Percentiles rank a stretch among this genome's conserved stretches.
These are phyloP conservation scores for Fomitopsis serialis DNA, from an alignment of 768 basidiomycete genomes.

Conservation along the genomic window DNA sequence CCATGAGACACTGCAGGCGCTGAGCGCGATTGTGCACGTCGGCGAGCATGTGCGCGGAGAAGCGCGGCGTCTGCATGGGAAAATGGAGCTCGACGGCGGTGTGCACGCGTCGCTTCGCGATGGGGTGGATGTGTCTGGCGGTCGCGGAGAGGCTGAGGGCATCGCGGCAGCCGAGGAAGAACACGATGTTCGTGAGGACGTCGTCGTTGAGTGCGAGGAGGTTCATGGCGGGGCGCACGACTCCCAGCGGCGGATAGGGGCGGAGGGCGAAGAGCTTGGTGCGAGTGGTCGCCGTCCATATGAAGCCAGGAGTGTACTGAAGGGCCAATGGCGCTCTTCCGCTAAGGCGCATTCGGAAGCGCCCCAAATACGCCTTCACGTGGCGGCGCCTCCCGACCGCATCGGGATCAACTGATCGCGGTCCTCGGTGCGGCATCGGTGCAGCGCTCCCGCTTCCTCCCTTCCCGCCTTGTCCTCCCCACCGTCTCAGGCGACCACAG, in stretches of 20 bases:
- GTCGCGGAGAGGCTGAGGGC: not conserved
- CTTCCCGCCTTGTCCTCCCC: too few species aligned
- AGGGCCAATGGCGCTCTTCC: not conserved
- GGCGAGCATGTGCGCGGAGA: not conserved
- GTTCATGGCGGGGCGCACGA: not conserved
- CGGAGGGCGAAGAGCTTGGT: not conserved
- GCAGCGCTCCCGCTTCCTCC: too few species aligned
- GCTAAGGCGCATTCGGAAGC: not conserved
- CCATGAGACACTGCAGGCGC: not conserved
- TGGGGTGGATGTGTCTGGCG: not conserved
- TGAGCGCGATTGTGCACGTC: not conserved
- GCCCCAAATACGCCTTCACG: not conserved
- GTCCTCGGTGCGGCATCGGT: not conserved
- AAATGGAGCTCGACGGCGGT: not conserved
- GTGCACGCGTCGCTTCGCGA: not conserved
- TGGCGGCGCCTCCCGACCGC: not conserved
- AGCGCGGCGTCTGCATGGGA: not conserved
- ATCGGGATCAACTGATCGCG: not conserved
- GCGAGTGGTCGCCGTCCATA: not conserved
- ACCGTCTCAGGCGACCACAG: too few species aligned
- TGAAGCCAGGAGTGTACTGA: not conserved
- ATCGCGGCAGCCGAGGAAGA: not conserved
- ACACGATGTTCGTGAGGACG: not conserved
- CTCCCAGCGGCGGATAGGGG: not conserved
- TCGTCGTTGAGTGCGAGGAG: not conserved